Base-by-base conservation (phyloP, 2,329 filamentous ascomycete species). In the Neofusicoccum ribis region DNA sequence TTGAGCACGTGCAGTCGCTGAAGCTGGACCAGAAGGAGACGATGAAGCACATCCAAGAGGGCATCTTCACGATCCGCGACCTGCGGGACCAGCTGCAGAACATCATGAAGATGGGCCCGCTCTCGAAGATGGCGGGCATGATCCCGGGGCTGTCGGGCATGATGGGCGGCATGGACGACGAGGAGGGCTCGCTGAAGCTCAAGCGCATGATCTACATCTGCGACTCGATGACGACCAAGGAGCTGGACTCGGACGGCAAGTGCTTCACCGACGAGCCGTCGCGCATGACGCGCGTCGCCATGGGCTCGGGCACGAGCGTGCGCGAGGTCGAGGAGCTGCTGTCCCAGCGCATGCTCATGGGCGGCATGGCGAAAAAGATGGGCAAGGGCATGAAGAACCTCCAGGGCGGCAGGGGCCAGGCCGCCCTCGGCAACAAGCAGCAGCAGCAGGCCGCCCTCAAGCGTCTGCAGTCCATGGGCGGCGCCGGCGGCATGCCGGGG, bases 151-250 rank as follows among this genome's bases (percentile, higher is more conserved):
- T 99, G 78, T 90, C 90, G 70, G 91, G 91, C 74, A 89, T 98
- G 85, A 98, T 97, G 87, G 89, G 92, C 62, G 92, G 92, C 44
- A 95, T 98, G 86, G 93, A 98, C 74, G 96, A 99, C 74, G 94
- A 98, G 73, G 95, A 98, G 74, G 94, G 94, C n/a, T 88, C 89
- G 63, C 83, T 90, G 72, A 97, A 98, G 80, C 86, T 99, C 31
- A 96, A 96, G 80, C 90, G 95, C 68, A 99, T 99, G 95, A 92
- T 99, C 71, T 98, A 96, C 81, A 97, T 99, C 67, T 97, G 93
- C 81, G 95, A 99, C 81, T 94, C 90, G 68, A 99, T 99, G 95
- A 98, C 94, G 0, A 88, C 91, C 23, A 96, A 96, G 75, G 95
- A 99, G 76, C 88, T 99, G 20, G 94, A 99, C 77, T 91, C 91